Evolutionary conservation across 345 rosid species (phyloP).

Genomic region (Euphorbia lathyris): DNA sequence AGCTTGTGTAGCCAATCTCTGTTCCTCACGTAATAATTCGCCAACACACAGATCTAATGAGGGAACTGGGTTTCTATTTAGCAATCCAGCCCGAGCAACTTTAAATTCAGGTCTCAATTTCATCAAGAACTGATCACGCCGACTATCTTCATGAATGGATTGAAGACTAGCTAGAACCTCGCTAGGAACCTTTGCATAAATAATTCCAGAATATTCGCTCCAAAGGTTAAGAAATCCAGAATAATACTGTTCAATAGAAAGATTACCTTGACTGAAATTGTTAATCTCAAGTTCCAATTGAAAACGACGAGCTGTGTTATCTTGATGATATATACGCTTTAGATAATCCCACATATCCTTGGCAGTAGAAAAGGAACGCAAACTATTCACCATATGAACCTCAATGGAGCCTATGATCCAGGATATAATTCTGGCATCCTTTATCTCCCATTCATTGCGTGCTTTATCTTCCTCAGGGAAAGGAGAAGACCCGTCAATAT

Average conservation of each 20-base stretch:
- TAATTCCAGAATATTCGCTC: conserved; percentile 1
- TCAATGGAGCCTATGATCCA: not conserved
- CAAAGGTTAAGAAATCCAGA: not conserved
- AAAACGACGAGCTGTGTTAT: not conserved
- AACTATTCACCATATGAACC: conserved; percentile 3
- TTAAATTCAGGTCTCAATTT: not conserved
- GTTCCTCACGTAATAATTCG: not conserved
- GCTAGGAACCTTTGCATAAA: not conserved
- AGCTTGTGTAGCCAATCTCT: not conserved
- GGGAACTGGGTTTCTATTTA: not conserved
- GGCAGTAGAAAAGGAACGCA: not conserved
- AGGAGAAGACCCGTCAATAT: not conserved
- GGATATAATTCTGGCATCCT: not conserved
- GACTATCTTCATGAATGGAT: not conserved
- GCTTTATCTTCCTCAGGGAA: not conserved
- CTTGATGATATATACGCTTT: not conserved
- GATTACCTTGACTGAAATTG: conserved; percentile 1
- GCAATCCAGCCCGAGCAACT: not conserved
- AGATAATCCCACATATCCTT: conserved; percentile 2
- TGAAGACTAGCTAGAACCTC: not conserved
- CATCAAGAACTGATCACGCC: not conserved
- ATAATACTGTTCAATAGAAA: not conserved
- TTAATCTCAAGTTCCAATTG: not conserved
- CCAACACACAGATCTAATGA: not conserved
- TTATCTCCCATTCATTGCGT: too few species aligned